phyloP scores from a whole-genome alignment of 768 basidiomycete genomes.

The Tulasnella sp. region DNA sequence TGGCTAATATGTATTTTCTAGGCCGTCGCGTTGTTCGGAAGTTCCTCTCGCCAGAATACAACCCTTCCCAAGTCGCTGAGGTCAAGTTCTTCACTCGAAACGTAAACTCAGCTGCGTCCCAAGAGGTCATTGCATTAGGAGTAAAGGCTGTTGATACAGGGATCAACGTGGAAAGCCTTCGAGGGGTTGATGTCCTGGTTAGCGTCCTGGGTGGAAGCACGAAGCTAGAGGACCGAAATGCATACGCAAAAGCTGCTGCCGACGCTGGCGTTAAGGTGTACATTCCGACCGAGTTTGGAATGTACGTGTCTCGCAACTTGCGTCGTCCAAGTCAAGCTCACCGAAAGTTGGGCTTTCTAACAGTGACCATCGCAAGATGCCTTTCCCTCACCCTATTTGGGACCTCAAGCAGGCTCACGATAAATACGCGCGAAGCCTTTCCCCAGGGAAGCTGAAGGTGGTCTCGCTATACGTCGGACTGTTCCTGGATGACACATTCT shows the following conservation, averaged over 20 bases:
- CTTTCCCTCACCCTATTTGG: not conserved
- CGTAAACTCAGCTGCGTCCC: constrained; percentile 5
- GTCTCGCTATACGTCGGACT: not conserved
- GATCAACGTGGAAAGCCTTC: constrained; percentile 9
- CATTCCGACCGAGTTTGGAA: constrained; percentile 4
- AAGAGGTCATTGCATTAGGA: constrained; percentile 16
- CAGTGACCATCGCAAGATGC: not conserved
- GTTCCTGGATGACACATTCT: not conserved
- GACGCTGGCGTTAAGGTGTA: constrained; percentile 6
- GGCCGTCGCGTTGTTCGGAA: not conserved
- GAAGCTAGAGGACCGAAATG: constrained; percentile 1
- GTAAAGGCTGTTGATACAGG: constrained; percentile 14
- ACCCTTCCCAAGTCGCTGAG: constrained; percentile 9
- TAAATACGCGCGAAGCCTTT: not conserved
- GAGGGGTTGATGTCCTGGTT: constrained; percentile 21
- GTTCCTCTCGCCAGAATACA: not conserved
- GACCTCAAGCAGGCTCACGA: not conserved
- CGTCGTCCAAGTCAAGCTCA: not conserved
- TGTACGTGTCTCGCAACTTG: not conserved
- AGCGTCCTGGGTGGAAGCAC: constrained; percentile 9
- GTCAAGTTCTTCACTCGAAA: constrained; percentile 18
- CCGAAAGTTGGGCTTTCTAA: not conserved
- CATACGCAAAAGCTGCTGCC: constrained; percentile 16
- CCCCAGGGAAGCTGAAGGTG: not conserved
- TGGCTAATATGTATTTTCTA: not conserved